phyloP scores from a whole-genome alignment of 1,284 basidiomycete genomes.

The Irpex rosettiformis region DNA sequence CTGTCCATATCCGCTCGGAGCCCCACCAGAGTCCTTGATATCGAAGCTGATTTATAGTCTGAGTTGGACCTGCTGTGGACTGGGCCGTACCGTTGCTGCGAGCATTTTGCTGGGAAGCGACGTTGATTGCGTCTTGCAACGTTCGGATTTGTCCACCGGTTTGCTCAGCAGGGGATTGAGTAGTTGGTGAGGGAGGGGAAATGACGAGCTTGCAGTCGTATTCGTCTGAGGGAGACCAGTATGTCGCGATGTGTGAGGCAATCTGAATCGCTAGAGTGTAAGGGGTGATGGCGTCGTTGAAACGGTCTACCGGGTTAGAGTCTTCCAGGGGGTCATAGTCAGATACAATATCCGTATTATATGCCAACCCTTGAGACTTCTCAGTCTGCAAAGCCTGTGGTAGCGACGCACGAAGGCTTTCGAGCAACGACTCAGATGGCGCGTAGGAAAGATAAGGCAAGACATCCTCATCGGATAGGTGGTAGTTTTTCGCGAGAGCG shows the following conservation, averaged over 20 bases:
- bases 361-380: slow-evolving; percentile 43
- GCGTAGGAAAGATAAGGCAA: slow-evolving; percentile 70
- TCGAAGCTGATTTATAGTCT: slow-evolving; percentile 44
- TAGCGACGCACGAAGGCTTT: slow-evolving; percentile 37
- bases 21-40: slow-evolving; percentile 89
- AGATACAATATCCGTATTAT: slow-evolving; percentile 35
- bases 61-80: slow-evolving; percentile 16
- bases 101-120: neutral
- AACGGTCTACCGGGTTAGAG: slow-evolving; percentile 20
- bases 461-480: slow-evolving; percentile 49
- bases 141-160: neutral
- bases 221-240: slow-evolving; percentile 69
- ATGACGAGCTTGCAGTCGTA: slow-evolving; percentile 63
- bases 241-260: slow-evolving; percentile 51
- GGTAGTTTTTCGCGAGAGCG: slow-evolving; percentile 44
- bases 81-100: slow-evolving; percentile 11
- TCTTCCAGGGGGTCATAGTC: slow-evolving; percentile 46
- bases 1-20: slow-evolving; percentile 83
- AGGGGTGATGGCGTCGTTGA: slow-evolving; percentile 49
- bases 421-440: slow-evolving; percentile 47
- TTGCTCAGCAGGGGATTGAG: neutral
- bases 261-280: slow-evolving; percentile 69
- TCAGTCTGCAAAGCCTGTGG: slow-evolving; percentile 21
- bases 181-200: slow-evolving; percentile 13
- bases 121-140: slow-evolving; percentile 20